phyloP scores from a whole-genome alignment of 352 stramenopile species.

The Phytophthora crassamura region DNA sequence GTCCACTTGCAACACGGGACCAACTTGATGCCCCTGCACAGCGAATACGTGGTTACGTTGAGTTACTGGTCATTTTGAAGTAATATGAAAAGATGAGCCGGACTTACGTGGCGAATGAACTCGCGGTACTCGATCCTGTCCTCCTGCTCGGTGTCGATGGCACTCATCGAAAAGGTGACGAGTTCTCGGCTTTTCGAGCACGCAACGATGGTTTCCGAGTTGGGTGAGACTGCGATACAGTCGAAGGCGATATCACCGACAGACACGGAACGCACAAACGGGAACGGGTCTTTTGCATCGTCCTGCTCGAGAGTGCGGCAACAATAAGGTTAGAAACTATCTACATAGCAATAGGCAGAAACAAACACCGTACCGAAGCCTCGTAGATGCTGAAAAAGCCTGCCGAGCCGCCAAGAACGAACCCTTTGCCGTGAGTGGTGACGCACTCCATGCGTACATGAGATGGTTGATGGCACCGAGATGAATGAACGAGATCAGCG shows the following conservation, averaged over 20 bases:
- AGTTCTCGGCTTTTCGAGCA: slow-evolving; percentile 77
- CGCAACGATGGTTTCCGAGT: slow-evolving; percentile 62
- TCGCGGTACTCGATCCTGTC: slow-evolving; percentile 71
- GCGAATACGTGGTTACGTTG: no score
- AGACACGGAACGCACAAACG: slow-evolving; percentile 72
- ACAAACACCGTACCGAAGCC: slow-evolving; percentile 58
- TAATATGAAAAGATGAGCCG: neutral
- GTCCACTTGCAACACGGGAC: slow-evolving; percentile 77
- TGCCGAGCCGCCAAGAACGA: slow-evolving; percentile 73
- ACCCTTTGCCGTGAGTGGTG: slow-evolving; percentile 68
- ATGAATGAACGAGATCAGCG: slow-evolving; percentile 76
- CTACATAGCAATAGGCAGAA: neutral
- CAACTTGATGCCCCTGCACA: slow-evolving; percentile 63
- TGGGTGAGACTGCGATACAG: slow-evolving; percentile 73
- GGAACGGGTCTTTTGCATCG: slow-evolving; percentile 79
- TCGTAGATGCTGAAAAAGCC: slow-evolving; percentile 85
- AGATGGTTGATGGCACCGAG: slow-evolving; percentile 67
- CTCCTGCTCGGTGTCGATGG: slow-evolving; percentile 82
- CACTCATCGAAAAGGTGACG: slow-evolving; percentile 70
- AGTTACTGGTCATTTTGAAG: no score
- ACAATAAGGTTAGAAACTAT: neutral
- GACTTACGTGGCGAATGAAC: slow-evolving; percentile 60
- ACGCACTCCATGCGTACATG: slow-evolving; percentile 80
- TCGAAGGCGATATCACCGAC: slow-evolving; percentile 82
- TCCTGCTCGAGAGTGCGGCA: slow-evolving; percentile 42